Percentiles rank a stretch among this genome's conserved stretches.
Evolutionary conservation across 306 rosid genomes (phyloP).

Genomic region (Glycyrrhiza uralensis): DNA sequence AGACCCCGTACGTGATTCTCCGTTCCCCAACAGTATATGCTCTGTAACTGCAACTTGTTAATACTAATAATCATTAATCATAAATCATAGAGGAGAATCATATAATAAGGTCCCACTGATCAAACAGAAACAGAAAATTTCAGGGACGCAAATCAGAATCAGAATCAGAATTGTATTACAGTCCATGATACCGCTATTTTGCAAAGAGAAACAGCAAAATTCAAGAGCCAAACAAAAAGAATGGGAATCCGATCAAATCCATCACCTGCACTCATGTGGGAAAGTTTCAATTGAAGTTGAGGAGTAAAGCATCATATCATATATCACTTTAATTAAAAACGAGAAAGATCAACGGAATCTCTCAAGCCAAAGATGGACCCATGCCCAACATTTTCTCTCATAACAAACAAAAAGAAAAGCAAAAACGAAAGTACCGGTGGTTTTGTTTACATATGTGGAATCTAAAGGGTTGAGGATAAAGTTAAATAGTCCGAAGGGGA

Average conservation of each 20-base stretch:
- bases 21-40: neutral
- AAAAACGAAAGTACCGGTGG: constrained; percentile 7
- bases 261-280: constrained; percentile 6
- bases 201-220: neutral
- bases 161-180: neutral
- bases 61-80: neutral
- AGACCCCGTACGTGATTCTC: neutral
- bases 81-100: neutral
- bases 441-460: constrained; percentile 21
- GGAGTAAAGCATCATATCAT: constrained; percentile 19
- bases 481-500: neutral
- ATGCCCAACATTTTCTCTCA: constrained; percentile 22
- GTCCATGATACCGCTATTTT: constrained; percentile 12
- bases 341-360: constrained; percentile 30
- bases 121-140: neutral
- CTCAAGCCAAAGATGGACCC: constrained; percentile 22
- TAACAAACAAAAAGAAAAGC: constrained; percentile 7
- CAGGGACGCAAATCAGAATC: neutral
- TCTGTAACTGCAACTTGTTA: constrained; percentile 23
- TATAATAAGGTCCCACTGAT: constrained; percentile 15
- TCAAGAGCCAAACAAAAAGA: constrained; percentile 10
- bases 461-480: constrained; percentile 7
- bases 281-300: neutral
- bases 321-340: neutral
- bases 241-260: constrained; percentile 21